A percentile compares a stretch with the other conserved stretches of the same genome.
Conservation (phyloP, 2,329 filamentous ascomycete species). For the Aspergillus piperis region DNA sequence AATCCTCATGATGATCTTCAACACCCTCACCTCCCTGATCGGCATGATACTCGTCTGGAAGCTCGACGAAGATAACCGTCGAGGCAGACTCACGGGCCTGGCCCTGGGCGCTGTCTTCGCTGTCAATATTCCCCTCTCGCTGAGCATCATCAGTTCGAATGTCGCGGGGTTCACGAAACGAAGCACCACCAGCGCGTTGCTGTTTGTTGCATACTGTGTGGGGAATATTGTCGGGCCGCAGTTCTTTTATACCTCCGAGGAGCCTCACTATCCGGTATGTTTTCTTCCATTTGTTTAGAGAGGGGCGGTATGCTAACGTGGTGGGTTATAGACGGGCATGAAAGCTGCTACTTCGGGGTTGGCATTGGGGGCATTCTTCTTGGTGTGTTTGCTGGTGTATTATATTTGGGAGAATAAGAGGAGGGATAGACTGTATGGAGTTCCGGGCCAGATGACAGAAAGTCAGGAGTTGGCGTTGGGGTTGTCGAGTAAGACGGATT, state of each 20-base stretch:
- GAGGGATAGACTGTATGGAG: constrained; percentile 31
- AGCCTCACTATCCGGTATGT: constrained; percentile 34
- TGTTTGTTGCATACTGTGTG: constrained; percentile 50
- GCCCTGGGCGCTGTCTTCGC: constrained; percentile 36
- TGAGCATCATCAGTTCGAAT: constrained; percentile 39
- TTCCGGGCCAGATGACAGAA: constrained; percentile 25
- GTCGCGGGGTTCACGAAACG: constrained; percentile 41
- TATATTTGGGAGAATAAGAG: constrained; percentile 36
- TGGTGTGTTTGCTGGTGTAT: constrained; percentile 31
- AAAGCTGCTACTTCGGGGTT: constrained; percentile 34
- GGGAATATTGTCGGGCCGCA: constrained; percentile 39
- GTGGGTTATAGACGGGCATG: constrained; percentile 33
- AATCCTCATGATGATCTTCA: constrained; percentile 38
- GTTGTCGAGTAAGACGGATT: constrained; percentile 39
- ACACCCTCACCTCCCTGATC: constrained; percentile 30
- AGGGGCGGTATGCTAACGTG: constrained; percentile 4
- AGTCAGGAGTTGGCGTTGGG: constrained; percentile 32
- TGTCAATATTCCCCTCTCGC: constrained; percentile 37
- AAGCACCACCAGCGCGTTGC: constrained; percentile 42
- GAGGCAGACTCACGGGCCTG: constrained; percentile 33
- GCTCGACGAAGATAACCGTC: constrained; percentile 25
- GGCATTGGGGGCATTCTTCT: constrained; percentile 31
- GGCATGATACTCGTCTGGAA: constrained; percentile 39
- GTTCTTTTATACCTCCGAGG: constrained; percentile 34
- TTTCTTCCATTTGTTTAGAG: too few relatives aligned